Conservation (phyloP, 2,329 filamentous ascomycete species). For the Seiridium cupressi region DNA sequence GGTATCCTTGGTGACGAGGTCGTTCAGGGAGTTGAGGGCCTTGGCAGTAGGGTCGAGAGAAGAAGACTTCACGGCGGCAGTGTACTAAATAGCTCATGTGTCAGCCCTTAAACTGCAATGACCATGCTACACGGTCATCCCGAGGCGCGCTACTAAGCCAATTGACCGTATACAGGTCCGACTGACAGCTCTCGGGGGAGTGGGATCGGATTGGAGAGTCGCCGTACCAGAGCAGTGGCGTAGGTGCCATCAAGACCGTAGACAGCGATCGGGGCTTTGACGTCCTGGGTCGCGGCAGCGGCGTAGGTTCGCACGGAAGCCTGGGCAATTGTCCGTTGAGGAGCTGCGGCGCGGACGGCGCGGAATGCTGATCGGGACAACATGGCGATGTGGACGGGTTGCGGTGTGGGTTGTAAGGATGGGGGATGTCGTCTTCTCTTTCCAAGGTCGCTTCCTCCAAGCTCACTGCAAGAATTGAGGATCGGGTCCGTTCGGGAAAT, state of each 20-base stretch:
- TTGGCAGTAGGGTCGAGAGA: conserved; percentile 82
- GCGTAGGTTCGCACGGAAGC: conserved; percentile 75
- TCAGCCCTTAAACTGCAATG: conserved; percentile 17
- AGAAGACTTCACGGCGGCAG: conserved; percentile 85
- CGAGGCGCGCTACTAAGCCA: conserved; percentile 9
- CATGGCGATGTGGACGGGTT: conserved; percentile 40
- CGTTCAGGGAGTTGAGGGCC: conserved; percentile 69
- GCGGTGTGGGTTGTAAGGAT: conserved; percentile 19
- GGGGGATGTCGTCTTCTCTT: conserved; percentile 14
- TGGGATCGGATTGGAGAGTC: conserved; percentile 13
- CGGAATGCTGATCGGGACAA: conserved; percentile 60
- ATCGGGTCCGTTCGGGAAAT: conserved; percentile 8
- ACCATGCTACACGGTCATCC: no score
- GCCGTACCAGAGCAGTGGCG: conserved; percentile 91
- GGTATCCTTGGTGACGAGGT: conserved; percentile 75
- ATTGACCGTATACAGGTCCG: conserved; percentile 10
- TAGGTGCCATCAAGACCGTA: conserved; percentile 98
- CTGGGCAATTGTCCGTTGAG: conserved; percentile 58
- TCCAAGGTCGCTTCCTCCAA: conserved; percentile 3
- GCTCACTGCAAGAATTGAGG: conserved; percentile 10
- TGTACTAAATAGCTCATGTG: conserved; percentile 70
- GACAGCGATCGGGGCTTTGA: conserved; percentile 84
- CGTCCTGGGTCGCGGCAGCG: conserved; percentile 59
- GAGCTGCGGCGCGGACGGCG: conserved; percentile 55
- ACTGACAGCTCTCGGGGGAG: background rate